Evolutionary conservation across 768 basidiomycete species (phyloP), one percentile per base, ranked within the genome.

Genomic region (Rickenella mellea): DNA sequence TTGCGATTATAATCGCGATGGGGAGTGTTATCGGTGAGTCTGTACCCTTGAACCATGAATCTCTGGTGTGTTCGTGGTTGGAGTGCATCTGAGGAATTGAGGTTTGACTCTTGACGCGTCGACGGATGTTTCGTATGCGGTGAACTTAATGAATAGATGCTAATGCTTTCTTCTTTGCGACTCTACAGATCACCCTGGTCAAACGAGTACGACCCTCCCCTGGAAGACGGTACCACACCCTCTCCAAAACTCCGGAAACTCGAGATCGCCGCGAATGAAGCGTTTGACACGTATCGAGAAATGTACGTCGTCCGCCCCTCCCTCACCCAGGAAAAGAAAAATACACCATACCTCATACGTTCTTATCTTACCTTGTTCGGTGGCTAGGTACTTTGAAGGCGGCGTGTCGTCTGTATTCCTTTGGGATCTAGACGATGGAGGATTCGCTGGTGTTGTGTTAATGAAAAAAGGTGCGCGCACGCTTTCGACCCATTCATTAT

Each of bases 381-480:
- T 32, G 26, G 17, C 6, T 50, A 87, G 84, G 73, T 99, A 99
- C 69, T 99, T 80, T 60, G 96, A 98, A 63, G 94, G 94, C n/a
- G 96, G 96, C 3, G 82, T 90, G 2, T 96, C 91, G 21, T 91
- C 87, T 19, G 94, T 96, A 12, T 99, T 93, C 62, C 78, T 99
- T 15, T 99, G 96, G 96, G 94, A 98, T 57, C 71, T 92, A 21
- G 94, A 97, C 44, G 93, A 98, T 53, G 89, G 88, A 12, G 87
- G 84, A 39, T 98, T 97, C 61, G 94, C 96, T 7, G 96, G 96
- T 8, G 94, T 94, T 2, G 96, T 98, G 1, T 65, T 99, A 41
- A 67, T 99, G 49, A 96, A 97, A 72, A 99, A 98, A 67, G 73
- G 93, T 93, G 45, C 45, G 71, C 58, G 12, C 20, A 4, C 27